Conservation (phyloP, 2,329 filamentous ascomycete species). For the Alternaria sp. region DNA sequence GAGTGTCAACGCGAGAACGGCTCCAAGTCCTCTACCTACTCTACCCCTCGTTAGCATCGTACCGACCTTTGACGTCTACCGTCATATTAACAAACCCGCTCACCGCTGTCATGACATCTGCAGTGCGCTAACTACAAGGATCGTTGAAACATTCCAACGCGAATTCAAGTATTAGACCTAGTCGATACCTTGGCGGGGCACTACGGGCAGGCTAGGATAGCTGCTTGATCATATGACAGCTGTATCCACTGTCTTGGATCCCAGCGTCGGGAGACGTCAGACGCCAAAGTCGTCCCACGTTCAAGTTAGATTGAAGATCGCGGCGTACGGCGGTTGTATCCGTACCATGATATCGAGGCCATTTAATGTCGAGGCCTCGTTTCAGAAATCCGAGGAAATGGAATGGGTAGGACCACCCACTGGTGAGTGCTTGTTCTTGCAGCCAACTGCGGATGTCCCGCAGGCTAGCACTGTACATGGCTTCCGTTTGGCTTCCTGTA, state of each 20-base stretch:
- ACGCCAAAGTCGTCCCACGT: constrained; percentile 24
- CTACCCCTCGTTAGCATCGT: constrained; percentile 3
- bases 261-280: constrained; percentile 28
- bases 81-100: constrained; percentile 10
- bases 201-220: constrained; percentile 32
- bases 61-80: constrained; percentile 3
- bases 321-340: constrained; percentile 17
- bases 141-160: constrained; percentile 27
- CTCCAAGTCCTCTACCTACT: constrained; percentile 1
- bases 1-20: not conserved
- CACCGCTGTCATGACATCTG: constrained; percentile 22
- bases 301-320: constrained; percentile 13
- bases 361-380: constrained; percentile 27
- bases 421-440: constrained; percentile 21
- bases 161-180: constrained; percentile 25
- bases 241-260: constrained; percentile 38
- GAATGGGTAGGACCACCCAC: constrained; percentile 18
- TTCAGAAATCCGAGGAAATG: constrained; percentile 40
- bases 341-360: constrained; percentile 15
- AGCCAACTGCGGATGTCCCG: constrained; percentile 18
- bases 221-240: constrained; percentile 46
- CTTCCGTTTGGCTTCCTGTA: constrained; percentile 26
- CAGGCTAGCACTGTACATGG: constrained; percentile 19
- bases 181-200: constrained; percentile 34
- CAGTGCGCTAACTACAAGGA: constrained; percentile 13